These are phyloP conservation scores for Colletotrichum spinosum DNA, from an alignment of 2,329 filamentous ascomycete genomes.

Conservation along the genomic window DNA sequence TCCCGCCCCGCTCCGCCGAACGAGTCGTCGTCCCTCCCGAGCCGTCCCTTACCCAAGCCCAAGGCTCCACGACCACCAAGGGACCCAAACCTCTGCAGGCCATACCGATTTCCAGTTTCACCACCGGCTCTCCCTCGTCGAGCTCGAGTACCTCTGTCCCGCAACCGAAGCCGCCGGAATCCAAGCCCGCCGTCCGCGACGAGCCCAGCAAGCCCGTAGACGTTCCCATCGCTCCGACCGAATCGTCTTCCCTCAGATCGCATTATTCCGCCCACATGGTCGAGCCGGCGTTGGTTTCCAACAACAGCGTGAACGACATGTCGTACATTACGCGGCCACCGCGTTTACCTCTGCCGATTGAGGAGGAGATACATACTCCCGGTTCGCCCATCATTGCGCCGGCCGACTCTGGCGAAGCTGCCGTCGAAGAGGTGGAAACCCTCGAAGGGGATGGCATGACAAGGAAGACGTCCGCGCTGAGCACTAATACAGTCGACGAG, in stretches of 20 bases:
- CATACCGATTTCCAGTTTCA: slow-evolving; percentile 62
- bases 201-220: slow-evolving; percentile 69
- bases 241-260: slow-evolving; percentile 50
- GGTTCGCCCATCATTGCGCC: slow-evolving; percentile 89
- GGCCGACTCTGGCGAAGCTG: slow-evolving; percentile 70
- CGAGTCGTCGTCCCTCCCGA: slow-evolving; percentile 71
- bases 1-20: slow-evolving; percentile 66
- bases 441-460: slow-evolving; percentile 63
- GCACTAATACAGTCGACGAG: slow-evolving; percentile 77
- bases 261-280: slow-evolving; percentile 51
- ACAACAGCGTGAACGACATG: slow-evolving; percentile 72
- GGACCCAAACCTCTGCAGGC: slow-evolving; percentile 60
- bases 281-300: slow-evolving; percentile 59
- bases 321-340: slow-evolving; percentile 79
- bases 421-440: slow-evolving; percentile 64
- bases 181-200: slow-evolving; percentile 40
- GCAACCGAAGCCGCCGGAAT: slow-evolving; percentile 40
- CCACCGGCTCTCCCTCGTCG: slow-evolving; percentile 55
- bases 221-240: slow-evolving; percentile 58
- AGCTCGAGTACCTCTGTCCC: slow-evolving; percentile 38
- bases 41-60: slow-evolving; percentile 70
- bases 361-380: slow-evolving; percentile 89
- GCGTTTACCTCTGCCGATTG: slow-evolving; percentile 90
- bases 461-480: slow-evolving; percentile 68
- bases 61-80: slow-evolving; percentile 64